A percentile compares a stretch with the other conserved stretches of the same genome.
These are phyloP conservation scores for Penicillium pulvis DNA, from an alignment of 495 filamentous ascomycete genomes.

Conservation along the genomic window DNA sequence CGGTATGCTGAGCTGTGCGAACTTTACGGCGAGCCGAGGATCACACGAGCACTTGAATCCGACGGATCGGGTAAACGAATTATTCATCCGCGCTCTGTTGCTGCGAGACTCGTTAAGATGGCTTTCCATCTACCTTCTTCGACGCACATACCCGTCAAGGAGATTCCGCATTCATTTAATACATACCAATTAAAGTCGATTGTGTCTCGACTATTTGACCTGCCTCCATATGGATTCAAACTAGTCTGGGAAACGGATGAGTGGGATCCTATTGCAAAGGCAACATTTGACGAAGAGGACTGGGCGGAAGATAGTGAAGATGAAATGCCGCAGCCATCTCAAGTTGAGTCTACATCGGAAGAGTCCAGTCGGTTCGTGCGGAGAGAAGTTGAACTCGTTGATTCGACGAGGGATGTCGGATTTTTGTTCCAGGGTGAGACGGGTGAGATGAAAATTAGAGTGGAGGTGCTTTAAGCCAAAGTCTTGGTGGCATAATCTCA, in stretches of 20 bases:
- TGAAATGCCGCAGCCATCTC: slow-evolving; percentile 29
- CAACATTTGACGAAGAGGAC: slow-evolving; percentile 56
- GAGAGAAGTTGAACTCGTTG: slow-evolving; percentile 78
- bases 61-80: slow-evolving; percentile 29
- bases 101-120: slow-evolving; percentile 69
- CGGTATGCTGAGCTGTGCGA: slow-evolving; percentile 74
- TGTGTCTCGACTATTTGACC: slow-evolving; percentile 67
- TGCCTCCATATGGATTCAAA: slow-evolving; percentile 62
- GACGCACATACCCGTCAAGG: slow-evolving; percentile 34
- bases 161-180: slow-evolving; percentile 74
- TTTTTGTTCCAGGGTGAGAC: slow-evolving; percentile 72
- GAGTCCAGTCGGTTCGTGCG: slow-evolving; percentile 58
- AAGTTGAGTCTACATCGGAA: background rate
- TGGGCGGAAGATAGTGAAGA: slow-evolving; percentile 57
- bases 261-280: slow-evolving; percentile 68
- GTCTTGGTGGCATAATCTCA: background rate
- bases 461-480: slow-evolving; percentile 50
- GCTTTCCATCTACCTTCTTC: slow-evolving; percentile 49
- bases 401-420: slow-evolving; percentile 78
- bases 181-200: slow-evolving; percentile 82
- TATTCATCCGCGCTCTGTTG: slow-evolving; percentile 67
- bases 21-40: slow-evolving; percentile 64
- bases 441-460: slow-evolving; percentile 64
- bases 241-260: slow-evolving; percentile 83
- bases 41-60: slow-evolving; percentile 41